Conservation (phyloP, 306 rosid genomes). For the Pterocarpus macrocarpus region DNA sequence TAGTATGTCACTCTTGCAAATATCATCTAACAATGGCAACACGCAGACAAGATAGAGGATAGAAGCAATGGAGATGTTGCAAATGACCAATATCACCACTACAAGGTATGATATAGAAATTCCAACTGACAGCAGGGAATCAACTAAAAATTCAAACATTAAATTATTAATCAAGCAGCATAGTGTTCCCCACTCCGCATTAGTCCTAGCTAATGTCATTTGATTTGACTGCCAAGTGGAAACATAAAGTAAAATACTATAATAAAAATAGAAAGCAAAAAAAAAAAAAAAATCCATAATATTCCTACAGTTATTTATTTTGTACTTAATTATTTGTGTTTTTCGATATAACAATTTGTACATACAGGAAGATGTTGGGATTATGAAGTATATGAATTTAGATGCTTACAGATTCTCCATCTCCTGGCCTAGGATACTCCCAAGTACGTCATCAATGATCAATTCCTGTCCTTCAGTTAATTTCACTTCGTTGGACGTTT, state of each 20-base stretch:
- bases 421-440: constrained; percentile 75
- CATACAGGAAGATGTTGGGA: constrained; percentile 67
- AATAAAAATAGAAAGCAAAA: not conserved
- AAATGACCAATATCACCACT: constrained; percentile 50
- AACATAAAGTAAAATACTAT: not conserved
- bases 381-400: constrained; percentile 62
- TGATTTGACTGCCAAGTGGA: not conserved
- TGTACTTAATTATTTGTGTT: not conserved
- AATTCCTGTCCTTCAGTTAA: not conserved
- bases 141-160: not conserved
- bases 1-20: no score
- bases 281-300: not conserved
- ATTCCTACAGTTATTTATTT: no score
- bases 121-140: not conserved
- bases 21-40: not conserved
- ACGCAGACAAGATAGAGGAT: constrained; percentile 52
- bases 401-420: constrained; percentile 79
- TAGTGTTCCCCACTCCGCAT: not conserved
- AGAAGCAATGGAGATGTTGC: constrained; percentile 51
- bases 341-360: not conserved
- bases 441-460: constrained; percentile 52
- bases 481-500: not conserved
- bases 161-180: not conserved
- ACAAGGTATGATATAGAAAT: constrained; percentile 40
- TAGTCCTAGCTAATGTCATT: not conserved